phyloP scores from a whole-genome alignment of 2,329 filamentous ascomycete species.

The Trichoderma sp. region DNA sequence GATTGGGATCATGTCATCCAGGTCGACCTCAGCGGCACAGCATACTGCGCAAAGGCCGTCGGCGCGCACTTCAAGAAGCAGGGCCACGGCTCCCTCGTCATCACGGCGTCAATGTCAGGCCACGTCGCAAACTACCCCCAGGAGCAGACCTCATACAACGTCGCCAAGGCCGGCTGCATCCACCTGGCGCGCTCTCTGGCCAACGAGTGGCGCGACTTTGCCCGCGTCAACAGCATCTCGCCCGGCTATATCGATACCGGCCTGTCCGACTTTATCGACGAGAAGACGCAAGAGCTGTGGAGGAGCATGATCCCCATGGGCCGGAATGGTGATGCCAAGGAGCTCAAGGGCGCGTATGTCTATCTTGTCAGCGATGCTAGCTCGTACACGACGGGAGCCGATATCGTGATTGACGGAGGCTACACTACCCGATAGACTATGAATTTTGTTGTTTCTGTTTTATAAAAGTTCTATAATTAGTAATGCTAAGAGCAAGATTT shows the following conservation, averaged over 20 bases:
- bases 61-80: conserved; percentile 66
- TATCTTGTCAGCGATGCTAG: conserved; percentile 76
- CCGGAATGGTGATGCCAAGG: conserved; percentile 66
- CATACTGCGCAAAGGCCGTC: conserved; percentile 66
- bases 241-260: conserved; percentile 71
- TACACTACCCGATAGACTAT: conserved; percentile 53
- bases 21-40: conserved; percentile 68
- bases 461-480: conserved; percentile 2
- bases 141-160: conserved; percentile 68
- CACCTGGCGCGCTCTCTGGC: conserved; percentile 53
- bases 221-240: conserved; percentile 66
- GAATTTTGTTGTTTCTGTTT: background rate
- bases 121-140: conserved; percentile 73
- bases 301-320: conserved; percentile 74
- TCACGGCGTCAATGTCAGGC: conserved; percentile 70
- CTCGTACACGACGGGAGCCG: conserved; percentile 72
- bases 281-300: conserved; percentile 72
- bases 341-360: conserved; percentile 77
- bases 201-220: conserved; percentile 70
- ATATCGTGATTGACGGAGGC: conserved; percentile 73
- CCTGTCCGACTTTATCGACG: conserved; percentile 65
- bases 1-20: conserved; percentile 66
- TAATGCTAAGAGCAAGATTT: background rate
- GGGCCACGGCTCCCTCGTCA: conserved; percentile 66
- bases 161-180: conserved; percentile 60